A percentile compares a stretch with the other conserved stretches of the same genome.
These are phyloP conservation scores for Phanerochaete carnosa DNA, from an alignment of 768 basidiomycete species.

Conservation along the genomic window DNA sequence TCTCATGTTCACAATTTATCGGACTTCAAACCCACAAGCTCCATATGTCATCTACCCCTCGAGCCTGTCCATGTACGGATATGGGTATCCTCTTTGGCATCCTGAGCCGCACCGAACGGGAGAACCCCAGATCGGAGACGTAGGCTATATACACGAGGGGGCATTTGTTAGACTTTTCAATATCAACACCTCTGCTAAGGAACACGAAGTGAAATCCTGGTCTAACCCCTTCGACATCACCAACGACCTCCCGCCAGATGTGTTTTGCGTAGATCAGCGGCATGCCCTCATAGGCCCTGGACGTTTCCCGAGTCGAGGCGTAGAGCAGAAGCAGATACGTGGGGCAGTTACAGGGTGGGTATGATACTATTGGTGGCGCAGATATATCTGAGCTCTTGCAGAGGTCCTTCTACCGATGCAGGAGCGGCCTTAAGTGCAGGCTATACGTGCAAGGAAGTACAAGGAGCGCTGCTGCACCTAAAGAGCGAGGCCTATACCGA, in stretches of 20 bases:
- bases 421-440: not conserved
- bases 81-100: not conserved
- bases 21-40: not conserved
- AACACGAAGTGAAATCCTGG: not conserved
- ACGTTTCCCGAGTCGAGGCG: not conserved
- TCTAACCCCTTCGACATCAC: not conserved
- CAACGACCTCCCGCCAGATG: not conserved
- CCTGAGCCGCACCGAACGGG: not conserved
- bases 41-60: not conserved
- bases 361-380: not conserved
- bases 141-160: slow-evolving; percentile 3
- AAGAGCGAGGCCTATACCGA: not conserved
- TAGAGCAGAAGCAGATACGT: not conserved
- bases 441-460: not conserved
- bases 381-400: not conserved
- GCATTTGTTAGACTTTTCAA: slow-evolving; percentile 8
- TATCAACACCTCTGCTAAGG: not conserved
- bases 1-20: slow-evolving; percentile 20
- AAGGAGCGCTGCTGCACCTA: not conserved
- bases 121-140: slow-evolving; percentile 2
- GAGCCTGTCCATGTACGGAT: not conserved
- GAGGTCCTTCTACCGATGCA: not conserved
- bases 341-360: not conserved
- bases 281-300: not conserved
- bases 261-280: not conserved